These are phyloP conservation scores for Naganishia onofrii DNA, from an alignment of 768 basidiomycete species.

Conservation along the genomic window DNA sequence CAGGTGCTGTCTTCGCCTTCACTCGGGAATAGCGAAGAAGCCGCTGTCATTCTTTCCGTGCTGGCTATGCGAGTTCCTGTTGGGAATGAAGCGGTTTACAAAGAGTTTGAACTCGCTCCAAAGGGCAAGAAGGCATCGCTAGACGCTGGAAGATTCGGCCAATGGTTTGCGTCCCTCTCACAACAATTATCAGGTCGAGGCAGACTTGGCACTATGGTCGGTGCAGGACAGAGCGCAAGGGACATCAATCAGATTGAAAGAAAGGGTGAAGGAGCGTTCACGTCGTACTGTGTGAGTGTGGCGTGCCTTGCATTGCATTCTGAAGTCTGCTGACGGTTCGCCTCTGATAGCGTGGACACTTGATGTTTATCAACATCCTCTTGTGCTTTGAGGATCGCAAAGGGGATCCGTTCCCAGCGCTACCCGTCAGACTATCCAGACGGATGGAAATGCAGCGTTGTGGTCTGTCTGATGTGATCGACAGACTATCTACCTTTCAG, in stretches of 20 bases:
- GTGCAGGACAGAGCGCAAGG: conserved; percentile 79
- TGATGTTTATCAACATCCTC: conserved; percentile 70
- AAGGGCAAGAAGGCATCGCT: conserved; percentile 54
- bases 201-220: conserved; percentile 91
- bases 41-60: conserved; percentile 15
- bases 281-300: conserved; percentile 54
- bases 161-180: conserved; percentile 84
- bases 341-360: conserved; percentile 63
- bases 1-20: conserved; percentile 15
- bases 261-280: conserved; percentile 52
- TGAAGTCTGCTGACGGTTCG: conserved; percentile 22
- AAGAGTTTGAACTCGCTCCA: conserved; percentile 36
- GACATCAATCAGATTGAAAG: conserved; percentile 37
- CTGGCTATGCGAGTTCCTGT: conserved; percentile 16
- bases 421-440: conserved; percentile 80
- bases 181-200: conserved; percentile 74
- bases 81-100: conserved; percentile 11
- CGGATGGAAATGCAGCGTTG: conserved; percentile 85
- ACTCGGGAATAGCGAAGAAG: conserved; percentile 13
- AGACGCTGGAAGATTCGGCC: conserved; percentile 62
- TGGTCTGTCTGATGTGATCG: conserved; percentile 59
- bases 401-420: conserved; percentile 33
- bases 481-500: not conserved
- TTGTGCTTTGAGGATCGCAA: conserved; percentile 53
- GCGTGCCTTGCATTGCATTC: conserved; percentile 23